Evolutionary conservation across 176 grass and related monocot species (phyloP).

Genomic region (Juncus inflexus): DNA sequence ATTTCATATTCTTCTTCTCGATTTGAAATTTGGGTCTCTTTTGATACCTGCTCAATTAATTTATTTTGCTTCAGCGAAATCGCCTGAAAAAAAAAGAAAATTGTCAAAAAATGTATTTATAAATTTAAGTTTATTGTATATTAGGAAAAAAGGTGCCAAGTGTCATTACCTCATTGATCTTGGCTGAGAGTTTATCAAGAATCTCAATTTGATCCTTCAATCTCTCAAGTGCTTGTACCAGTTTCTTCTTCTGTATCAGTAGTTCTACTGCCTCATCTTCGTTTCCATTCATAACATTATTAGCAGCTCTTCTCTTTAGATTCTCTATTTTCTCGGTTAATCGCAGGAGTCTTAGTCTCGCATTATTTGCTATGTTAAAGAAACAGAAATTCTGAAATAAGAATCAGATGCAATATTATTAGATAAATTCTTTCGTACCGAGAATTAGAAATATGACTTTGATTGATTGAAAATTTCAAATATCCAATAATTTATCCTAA

Average conservation of each 20-base stretch:
- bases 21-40: conserved; percentile 3
- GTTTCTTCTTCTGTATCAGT: conserved; percentile 87
- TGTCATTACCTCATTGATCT: conserved; percentile 68
- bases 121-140: no score
- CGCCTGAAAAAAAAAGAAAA: conserved; percentile 38
- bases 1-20: conserved; percentile 1
- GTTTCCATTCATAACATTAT: conserved; percentile 50
- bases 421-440: neutral
- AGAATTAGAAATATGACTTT: no score
- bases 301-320: conserved; percentile 59
- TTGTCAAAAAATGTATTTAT: neutral
- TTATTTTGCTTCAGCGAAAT: conserved; percentile 86
- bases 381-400: conserved; percentile 26
- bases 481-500: no score
- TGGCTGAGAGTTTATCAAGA: conserved; percentile 76
- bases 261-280: conserved; percentile 73
- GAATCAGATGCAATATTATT: conserved; percentile 10
- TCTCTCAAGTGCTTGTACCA: conserved; percentile 75
- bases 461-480: no score
- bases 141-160: no score
- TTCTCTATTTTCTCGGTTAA: conserved; percentile 88
- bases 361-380: conserved; percentile 49
- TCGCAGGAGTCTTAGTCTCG: conserved; percentile 63
- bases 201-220: conserved; percentile 68
- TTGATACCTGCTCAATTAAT: conserved; percentile 52